Base-by-base conservation (phyloP, 441 rosid species). In the Corymbia calophylla region DNA sequence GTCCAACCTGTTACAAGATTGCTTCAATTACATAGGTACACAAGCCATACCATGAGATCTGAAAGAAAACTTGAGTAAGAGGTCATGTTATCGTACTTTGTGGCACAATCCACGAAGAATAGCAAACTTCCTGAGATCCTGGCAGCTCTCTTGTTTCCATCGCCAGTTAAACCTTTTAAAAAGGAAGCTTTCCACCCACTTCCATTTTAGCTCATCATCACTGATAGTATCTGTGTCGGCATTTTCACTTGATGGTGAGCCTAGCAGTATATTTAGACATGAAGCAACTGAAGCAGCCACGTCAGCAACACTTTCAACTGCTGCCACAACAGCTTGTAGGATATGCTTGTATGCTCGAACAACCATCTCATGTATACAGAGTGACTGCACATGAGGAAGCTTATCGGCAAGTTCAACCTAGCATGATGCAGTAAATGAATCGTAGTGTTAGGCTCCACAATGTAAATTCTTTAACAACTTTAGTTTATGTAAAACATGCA, bases 331-430 rank as follows among this genome's bases (percentile, higher is more conserved):
- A 66, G 97, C 95, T 92, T 94, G 97, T 90, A 96, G 92, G 89
- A 96, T 93, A 92, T 96, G 98, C 93, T 96, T 96, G 91, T 96
- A 95, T 64, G 98, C 96, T 86, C 97, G 96, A 92, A 96, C 93
- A 91, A 96, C 92, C 97, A 96, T 96, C 94, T 96, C 98, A 90
- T 95, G 97, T 87, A 95, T 92, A 90, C 98, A 96, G 92, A 96
- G 95, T 55, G 96, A 96, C 91, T 95, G 97, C 90, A 96, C 98
- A 90, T 96, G 98, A 90, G 98, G 97, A 62, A 96, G 95, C 90
- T 95, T 96, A 58, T 95, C 98, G 77, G 97, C 96, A 82, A 96
- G 94, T 90, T 95, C 98, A 88, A 96, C 98, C 98, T 96, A 92
- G 86, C 87, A 62, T 31, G 70, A 92, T 55, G 51, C 88, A 66